Conservation (phyloP, 2,329 filamentous ascomycete genomes). For the Chaetomium sp. region DNA sequence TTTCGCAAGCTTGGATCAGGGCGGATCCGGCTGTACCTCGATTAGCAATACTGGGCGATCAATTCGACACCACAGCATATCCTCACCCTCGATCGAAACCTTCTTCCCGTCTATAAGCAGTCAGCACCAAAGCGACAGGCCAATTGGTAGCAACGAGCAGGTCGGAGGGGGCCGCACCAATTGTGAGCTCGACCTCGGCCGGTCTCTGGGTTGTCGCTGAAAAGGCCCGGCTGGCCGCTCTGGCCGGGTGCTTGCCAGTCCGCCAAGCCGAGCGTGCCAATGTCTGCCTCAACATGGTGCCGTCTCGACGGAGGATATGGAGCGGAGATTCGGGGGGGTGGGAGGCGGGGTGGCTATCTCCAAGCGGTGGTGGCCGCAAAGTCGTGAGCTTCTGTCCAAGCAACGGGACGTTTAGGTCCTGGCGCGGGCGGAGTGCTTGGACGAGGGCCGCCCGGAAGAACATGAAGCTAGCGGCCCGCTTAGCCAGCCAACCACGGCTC, state of each 20-base stretch:
- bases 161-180: conserved; percentile 63
- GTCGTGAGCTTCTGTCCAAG: conserved; percentile 22
- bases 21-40: conserved; percentile 79
- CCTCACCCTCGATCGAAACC: conserved; percentile 75
- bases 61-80: conserved; percentile 22
- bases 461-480: conserved; percentile 28
- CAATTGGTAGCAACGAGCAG: conserved; percentile 36
- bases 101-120: conserved; percentile 82
- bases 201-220: conserved; percentile 74
- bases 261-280: conserved; percentile 69
- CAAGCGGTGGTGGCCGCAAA: conserved; percentile 31
- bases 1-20: conserved; percentile 98
- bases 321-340: conserved; percentile 34
- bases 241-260: conserved; percentile 58
- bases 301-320: conserved; percentile 56
- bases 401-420: conserved; percentile 23
- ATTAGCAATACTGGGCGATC: conserved; percentile 29
- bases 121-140: conserved; percentile 26
- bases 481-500: conserved; percentile 32
- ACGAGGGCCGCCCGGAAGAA: conserved; percentile 28
- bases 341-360: conserved; percentile 28
- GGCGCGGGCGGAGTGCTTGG: background rate
- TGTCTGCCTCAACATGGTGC: conserved; percentile 69
- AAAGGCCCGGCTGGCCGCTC: conserved; percentile 73
- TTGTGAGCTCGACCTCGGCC: conserved; percentile 94